Evolutionary conservation across 2,329 filamentous ascomycete genomes (phyloP), one percentile per base, ranked within the genome.

Genomic region (Cercospora sojina): DNA sequence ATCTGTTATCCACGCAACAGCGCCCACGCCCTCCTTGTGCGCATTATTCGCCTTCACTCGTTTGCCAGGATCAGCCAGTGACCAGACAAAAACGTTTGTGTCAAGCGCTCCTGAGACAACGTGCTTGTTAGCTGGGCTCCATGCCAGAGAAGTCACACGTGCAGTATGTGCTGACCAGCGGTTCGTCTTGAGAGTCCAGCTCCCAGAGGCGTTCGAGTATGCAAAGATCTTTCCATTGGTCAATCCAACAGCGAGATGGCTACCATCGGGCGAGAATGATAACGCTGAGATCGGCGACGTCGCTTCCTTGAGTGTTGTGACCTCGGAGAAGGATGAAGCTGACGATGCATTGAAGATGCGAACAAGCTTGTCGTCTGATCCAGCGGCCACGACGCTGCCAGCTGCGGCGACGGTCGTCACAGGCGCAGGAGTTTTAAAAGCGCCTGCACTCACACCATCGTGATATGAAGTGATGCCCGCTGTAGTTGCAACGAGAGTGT

Each of bases 21-120:
- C 94, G 72, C 90, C 92, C 18, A 98, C 93, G 9, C 95, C 95
- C 76, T 98, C 95, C 81, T 97, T 97, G 81, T 99, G 95, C 59
- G 94, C 93, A 76, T 97, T 96, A 23, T 88, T 81, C 13, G 88
- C 90, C 82, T 95, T 94, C 72, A 96, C 86, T 72, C 94, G 86
- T 79, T 91, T 91, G 2, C 92, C 93, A 0, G 94, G 94, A 76
- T 92, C 91, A 51, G 83, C 81, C 64, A 97, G 79, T 77, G 92
- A 97, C 92, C 95, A 99, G 31, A 97, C 88, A 77, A 92, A 93
- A 20, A 99, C 86, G 75, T 96, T 93, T 0, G 94, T 97, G 77
- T 99, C 95, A 59, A 99, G 81, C 55, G 88, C 90, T 12, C 93
- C 94, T 77, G 91, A 96, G 20, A 88, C 92, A 2, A 93, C 89